phyloP scores from a whole-genome alignment of 2,329 filamentous ascomycete species.

The Exophiala spinifera region DNA sequence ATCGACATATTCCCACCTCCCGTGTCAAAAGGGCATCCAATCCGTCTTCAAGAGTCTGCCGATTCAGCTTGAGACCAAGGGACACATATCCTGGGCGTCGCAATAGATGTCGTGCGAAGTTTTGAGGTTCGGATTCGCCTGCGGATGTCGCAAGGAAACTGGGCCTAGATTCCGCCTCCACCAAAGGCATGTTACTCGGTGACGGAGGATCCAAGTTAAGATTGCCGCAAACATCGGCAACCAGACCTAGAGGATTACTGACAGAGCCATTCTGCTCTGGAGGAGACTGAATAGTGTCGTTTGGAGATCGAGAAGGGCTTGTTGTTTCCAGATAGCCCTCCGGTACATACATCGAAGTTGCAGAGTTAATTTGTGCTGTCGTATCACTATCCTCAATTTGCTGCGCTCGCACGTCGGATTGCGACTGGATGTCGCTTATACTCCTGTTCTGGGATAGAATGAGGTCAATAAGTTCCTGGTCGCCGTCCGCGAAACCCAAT shows the following conservation, averaged over 20 bases:
- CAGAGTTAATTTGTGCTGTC: background rate
- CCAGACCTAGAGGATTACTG: constrained; percentile 32
- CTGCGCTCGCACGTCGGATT: background rate
- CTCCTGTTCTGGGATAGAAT: constrained; percentile 13
- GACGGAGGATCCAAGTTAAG: constrained; percentile 18
- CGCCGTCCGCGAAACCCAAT: background rate
- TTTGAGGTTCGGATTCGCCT: background rate
- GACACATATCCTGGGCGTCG: constrained; percentile 29
- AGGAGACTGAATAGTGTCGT: background rate
- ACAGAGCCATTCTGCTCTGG: constrained; percentile 13
- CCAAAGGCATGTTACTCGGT: no score
- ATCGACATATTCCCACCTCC: constrained; percentile 6
- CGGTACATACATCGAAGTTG: background rate
- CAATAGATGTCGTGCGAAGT: constrained; percentile 16
- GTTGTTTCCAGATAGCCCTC: background rate
- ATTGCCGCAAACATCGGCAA: constrained; percentile 31
- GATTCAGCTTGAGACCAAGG: constrained; percentile 27
- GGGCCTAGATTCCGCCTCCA: background rate
- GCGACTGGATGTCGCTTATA: background rate
- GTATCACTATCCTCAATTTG: background rate
- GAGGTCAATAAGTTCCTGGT: constrained; percentile 4
- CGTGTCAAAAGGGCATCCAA: constrained; percentile 24
- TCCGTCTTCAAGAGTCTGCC: constrained; percentile 26
- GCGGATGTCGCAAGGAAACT: constrained; percentile 2
- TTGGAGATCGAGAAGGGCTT: background rate